Base-by-base conservation (phyloP, 202 grass and related monocot species). In the Zoysia matrella region DNA sequence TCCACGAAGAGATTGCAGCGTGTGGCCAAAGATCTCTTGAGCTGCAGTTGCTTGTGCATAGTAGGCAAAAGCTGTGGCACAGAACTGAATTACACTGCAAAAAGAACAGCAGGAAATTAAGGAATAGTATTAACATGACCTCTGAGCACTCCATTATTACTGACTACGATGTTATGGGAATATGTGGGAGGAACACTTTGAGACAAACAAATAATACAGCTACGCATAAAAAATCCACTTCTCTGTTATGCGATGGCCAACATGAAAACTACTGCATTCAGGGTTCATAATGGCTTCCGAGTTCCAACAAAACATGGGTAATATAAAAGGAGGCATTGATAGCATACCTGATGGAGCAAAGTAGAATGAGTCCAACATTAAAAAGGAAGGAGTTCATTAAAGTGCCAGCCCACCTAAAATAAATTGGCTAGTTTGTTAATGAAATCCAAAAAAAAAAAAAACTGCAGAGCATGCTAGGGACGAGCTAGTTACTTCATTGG, bases 31-130 rank as follows among this genome's bases (percentile, higher is more conserved):
- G 22, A 22, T 22, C 22, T 22, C 22, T 22, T 22, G 22, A 76
- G 94, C 94, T 65, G 94, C 94, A 66, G 94, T 97, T 83, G 94
- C 94, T 92, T 94, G 94, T 61, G 94, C 84, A 76, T 97, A 97
- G 76, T 99, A 97, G 42, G 86, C 94, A 82, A 97, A 97, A 56
- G 94, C 94, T 16, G 94, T 97, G 56, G 90, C 92, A 48, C 94
- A 97, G 77, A 97, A 97, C 78, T 97, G 94, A 86, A 97, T 97
- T 57, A 97, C 94, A 91, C 94, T 97, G 90, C 76, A 94, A 44
- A 88, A 86, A 30, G 6, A 71, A 67, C 12, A 82, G 4, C 13
- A 22, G 16, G 58, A 61, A 11, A 54, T 36, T 58, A 11, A 6
- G 22, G 22, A 22, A 22, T 22, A 22, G 22, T 22, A 22, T 22